Percentiles rank a stretch among this genome's conserved stretches.
Conservation (phyloP, 768 basidiomycete species). For the Gelatoporia subvermispora region DNA sequence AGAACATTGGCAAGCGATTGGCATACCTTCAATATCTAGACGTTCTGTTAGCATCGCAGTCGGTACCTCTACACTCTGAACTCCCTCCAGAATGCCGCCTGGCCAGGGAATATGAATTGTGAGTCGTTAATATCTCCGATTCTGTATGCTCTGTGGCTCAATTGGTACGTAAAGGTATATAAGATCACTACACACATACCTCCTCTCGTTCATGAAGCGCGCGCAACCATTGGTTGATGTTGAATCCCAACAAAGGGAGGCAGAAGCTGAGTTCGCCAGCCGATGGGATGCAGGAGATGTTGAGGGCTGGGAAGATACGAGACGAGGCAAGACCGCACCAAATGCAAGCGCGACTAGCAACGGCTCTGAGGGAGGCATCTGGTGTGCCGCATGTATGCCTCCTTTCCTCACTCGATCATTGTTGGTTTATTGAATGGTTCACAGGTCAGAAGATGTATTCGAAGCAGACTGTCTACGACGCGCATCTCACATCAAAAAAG, state of each 20-base stretch:
- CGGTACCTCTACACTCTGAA: conserved; percentile 59
- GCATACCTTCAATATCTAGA: conserved; percentile 95
- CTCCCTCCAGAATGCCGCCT: conserved; percentile 62
- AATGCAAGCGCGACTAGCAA: conserved; percentile 31
- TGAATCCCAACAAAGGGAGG: conserved; percentile 58
- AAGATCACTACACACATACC: conserved; percentile 72
- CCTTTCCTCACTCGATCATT: conserved; percentile 3
- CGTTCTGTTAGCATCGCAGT: conserved; percentile 63
- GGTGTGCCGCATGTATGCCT: conserved; percentile 88
- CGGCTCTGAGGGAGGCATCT: conserved; percentile 65
- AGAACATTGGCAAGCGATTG: conserved; percentile 75
- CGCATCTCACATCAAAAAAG: conserved; percentile 92
- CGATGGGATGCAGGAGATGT: conserved; percentile 80
- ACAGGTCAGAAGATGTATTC: conserved; percentile 92
- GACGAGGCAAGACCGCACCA: conserved; percentile 30
- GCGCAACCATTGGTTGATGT: conserved; percentile 81
- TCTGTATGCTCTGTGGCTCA: background rate
- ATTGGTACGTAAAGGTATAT: conserved; percentile 61
- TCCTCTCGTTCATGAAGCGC: conserved; percentile 81
- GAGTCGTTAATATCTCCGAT: conserved; percentile 22
- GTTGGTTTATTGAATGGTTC: conserved; percentile 1
- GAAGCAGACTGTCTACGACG: conserved; percentile 97
- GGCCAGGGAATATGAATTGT: conserved; percentile 79
- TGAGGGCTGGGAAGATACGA: conserved; percentile 64
- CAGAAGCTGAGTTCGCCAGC: conserved; percentile 64